A percentile compares a stretch with the other conserved stretches of the same genome.
Conservation (phyloP, 1,139 yeast genomes). For the Debaryomyces sp. region DNA sequence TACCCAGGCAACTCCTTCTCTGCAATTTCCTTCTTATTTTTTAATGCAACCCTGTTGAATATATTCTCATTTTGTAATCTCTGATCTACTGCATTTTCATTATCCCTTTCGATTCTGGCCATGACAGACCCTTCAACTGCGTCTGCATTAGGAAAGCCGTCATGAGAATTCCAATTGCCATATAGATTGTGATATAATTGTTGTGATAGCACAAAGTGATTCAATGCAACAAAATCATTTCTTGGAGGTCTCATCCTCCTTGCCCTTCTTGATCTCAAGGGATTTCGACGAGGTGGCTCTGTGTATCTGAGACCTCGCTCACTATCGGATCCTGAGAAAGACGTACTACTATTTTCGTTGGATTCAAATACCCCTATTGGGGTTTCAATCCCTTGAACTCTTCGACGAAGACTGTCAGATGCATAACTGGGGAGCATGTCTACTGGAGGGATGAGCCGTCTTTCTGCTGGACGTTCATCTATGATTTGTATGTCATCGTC, state of each 20-base stretch:
- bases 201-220: slow-evolving; percentile 11
- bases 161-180: slow-evolving; percentile 8
- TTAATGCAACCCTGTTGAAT: slow-evolving; percentile 31
- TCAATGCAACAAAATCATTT: slow-evolving; percentile 7
- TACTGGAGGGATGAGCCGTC: slow-evolving; percentile 1
- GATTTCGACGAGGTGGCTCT: neutral
- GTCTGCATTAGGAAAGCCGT: slow-evolving; percentile 9
- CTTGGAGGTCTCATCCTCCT: slow-evolving; percentile 6
- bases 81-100: slow-evolving; percentile 38
- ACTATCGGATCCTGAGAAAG: slow-evolving; percentile 4
- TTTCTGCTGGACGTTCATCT: slow-evolving; percentile 12
- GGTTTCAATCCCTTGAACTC: slow-evolving; percentile 2
- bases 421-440: neutral
- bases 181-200: slow-evolving; percentile 10
- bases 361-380: slow-evolving; percentile 3
- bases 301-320: slow-evolving; percentile 1
- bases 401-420: neutral
- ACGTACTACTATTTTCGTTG: neutral
- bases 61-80: slow-evolving; percentile 34
- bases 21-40: slow-evolving; percentile 31
- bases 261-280: slow-evolving; percentile 4
- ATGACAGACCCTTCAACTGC: slow-evolving; percentile 36
- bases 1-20: slow-evolving; percentile 29
- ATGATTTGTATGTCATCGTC: slow-evolving; percentile 21
- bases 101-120: slow-evolving; percentile 46